These are phyloP conservation scores for Skeletonema potamos DNA, from an alignment of 108 stramenopile genomes.

Conservation along the genomic window DNA sequence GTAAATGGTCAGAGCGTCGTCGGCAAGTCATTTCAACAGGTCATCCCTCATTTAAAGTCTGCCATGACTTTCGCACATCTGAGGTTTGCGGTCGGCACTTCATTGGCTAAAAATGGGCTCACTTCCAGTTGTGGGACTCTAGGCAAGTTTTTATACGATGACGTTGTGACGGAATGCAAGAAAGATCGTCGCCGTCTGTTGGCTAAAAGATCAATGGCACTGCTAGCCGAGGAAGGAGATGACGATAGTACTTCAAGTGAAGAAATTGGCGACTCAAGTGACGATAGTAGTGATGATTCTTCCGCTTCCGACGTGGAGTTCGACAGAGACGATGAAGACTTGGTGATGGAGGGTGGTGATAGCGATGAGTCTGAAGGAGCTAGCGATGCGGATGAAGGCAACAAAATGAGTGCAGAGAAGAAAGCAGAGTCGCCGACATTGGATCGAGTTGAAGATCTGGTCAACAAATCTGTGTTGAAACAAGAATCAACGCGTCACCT, in stretches of 20 bases:
- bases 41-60: constrained; percentile 67
- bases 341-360: constrained; percentile 21
- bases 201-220: constrained; percentile 50
- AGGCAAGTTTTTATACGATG: constrained; percentile 62
- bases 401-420: constrained; percentile 11
- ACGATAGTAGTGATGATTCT: constrained; percentile 58
- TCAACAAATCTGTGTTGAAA: constrained; percentile 33
- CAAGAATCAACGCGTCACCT: constrained; percentile 77
- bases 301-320: constrained; percentile 70
- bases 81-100: constrained; percentile 63
- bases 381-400: constrained; percentile 6
- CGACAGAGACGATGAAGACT: constrained; percentile 81
- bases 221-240: constrained; percentile 37
- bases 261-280: constrained; percentile 58
- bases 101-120: constrained; percentile 47
- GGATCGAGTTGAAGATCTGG: constrained; percentile 5
- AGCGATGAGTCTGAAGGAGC: neutral
- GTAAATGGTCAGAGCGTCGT: constrained; percentile 77
- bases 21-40: constrained; percentile 80
- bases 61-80: constrained; percentile 70
- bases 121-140: constrained; percentile 66
- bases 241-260: constrained; percentile 47
- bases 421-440: constrained; percentile 3
- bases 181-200: constrained; percentile 70
- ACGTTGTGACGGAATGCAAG: constrained; percentile 60